Base-by-base conservation (phyloP, 2,329 filamentous ascomycete genomes). In the Cadophora malorum region DNA sequence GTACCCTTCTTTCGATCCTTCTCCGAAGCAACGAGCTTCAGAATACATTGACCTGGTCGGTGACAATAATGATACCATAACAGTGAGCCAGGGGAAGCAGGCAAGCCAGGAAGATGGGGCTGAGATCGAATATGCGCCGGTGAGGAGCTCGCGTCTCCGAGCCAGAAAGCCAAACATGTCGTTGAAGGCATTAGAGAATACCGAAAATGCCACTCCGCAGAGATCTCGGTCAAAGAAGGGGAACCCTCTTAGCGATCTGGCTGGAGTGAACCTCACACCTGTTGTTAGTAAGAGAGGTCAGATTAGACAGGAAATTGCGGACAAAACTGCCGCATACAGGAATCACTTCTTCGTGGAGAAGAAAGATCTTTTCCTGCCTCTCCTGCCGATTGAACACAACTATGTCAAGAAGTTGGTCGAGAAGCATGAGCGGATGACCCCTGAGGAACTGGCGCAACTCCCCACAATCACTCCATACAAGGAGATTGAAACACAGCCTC, bases 331-430 rank as follows among this genome's bases (percentile, higher is more conserved):
- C 1, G 70, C 72, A 50, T 75, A 74, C 41, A 70, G 77, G 61
- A 71, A 77, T 61, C 67, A 68, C n/a, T 79, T 79, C 63, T 72
- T 79, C 33, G 58, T 79, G 1, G 73, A 78, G 31, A 78, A 79
- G 70, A 76, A 76, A 47, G 71, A 78, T 45, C 72, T 76, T 35
- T 77, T 77, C 69, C 67, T 78, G 23, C 75, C 77, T 19, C 70
- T 79, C 16, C 69, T 79, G 53, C 77, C 77, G 6, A 65, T 70
- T 4, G 35, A 62, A n/a, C 69, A 75, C 49, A 79, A 79, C 59
- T 77, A 79, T 69, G 74, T 79, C 35, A 67, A 68, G 33, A 79
- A 78, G 63, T 64, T 79, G 53, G 71, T 73, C 8, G 71, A 74
- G n/a, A 74, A 74, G 63, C 65, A 76, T 62, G 64, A 65, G 23